These are phyloP conservation scores for Trypanosoma conorhini DNA, from an alignment of 208 protist species.

Conservation along the genomic window DNA sequence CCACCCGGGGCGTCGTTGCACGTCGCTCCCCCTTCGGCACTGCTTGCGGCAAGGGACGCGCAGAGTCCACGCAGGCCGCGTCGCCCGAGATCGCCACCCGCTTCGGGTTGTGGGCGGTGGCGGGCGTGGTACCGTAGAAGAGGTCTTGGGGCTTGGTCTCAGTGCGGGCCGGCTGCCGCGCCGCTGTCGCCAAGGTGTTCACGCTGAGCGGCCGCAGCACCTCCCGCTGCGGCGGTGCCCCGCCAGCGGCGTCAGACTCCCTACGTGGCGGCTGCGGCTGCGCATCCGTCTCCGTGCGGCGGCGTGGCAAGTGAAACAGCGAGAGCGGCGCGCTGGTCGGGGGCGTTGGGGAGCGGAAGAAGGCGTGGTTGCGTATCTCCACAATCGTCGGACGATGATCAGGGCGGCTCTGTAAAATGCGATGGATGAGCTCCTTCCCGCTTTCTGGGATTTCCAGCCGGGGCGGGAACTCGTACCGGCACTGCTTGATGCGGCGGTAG, in stretches of 20 bases:
- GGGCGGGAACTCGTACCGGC: constrained; percentile 83
- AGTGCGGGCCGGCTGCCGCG: constrained; percentile 14
- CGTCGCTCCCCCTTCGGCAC: neutral
- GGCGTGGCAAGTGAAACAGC: constrained; percentile 41
- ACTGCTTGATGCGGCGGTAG: constrained; percentile 53
- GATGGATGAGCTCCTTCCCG: constrained; percentile 83
- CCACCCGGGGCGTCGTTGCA: constrained; percentile 1
- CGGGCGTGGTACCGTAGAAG: constrained; percentile 3
- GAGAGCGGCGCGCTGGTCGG: constrained; percentile 12
- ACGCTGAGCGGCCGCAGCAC: constrained; percentile 49
- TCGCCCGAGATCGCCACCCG: neutral
- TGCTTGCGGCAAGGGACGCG: neutral
- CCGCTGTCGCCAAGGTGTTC: constrained; percentile 31
- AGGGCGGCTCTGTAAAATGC: constrained; percentile 78
- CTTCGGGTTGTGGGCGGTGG: constrained; percentile 11
- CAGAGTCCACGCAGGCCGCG: constrained; percentile 2
- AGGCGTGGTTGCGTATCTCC: constrained; percentile 40
- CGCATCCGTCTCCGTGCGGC: constrained; percentile 1
- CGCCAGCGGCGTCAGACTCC: constrained; percentile 9
- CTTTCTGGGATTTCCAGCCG: constrained; percentile 39
- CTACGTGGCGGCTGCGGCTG: constrained; percentile 3
- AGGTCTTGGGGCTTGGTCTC: constrained; percentile 6
- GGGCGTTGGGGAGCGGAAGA: constrained; percentile 11
- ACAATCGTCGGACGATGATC: constrained; percentile 50
- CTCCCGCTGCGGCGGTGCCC: constrained; percentile 36